A percentile compares a stretch with the other conserved stretches of the same genome.
Evolutionary conservation across 805 yeast genomes (phyloP).

Genomic region (Candida andamanensis): DNA sequence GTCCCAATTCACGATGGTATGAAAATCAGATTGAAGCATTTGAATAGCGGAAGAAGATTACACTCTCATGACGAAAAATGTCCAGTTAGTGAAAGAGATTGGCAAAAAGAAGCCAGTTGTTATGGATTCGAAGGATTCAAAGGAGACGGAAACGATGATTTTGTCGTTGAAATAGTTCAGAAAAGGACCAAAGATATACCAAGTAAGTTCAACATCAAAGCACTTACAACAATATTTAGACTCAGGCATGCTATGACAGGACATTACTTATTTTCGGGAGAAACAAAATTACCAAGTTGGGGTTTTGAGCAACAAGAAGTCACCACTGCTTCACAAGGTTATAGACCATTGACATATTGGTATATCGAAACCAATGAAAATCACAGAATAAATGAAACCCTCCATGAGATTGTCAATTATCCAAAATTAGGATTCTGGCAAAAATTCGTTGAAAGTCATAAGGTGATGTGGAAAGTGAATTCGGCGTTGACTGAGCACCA

Average conservation of each 20-base stretch:
- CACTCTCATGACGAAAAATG: conserved; percentile 83
- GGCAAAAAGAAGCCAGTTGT: conserved; percentile 79
- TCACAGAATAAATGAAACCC: conserved; percentile 31
- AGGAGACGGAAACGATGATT: conserved; percentile 85
- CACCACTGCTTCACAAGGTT: conserved; percentile 70
- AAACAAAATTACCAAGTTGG: conserved; percentile 73
- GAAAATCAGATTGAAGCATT: conserved; percentile 64
- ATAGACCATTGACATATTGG: conserved; percentile 58
- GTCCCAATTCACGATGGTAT: conserved; percentile 62
- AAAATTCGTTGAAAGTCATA: conserved; percentile 62
- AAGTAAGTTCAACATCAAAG: conserved; percentile 53
- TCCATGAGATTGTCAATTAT: conserved; percentile 38
- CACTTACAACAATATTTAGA: conserved; percentile 67
- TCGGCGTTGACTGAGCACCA: conserved; percentile 65
- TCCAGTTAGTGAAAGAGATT: conserved; percentile 69
- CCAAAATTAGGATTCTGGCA: conserved; percentile 47
- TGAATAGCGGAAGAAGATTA: conserved; percentile 55
- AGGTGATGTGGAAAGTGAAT: conserved; percentile 75
- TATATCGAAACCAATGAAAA: conserved; percentile 68
- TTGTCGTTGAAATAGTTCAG: conserved; percentile 66
- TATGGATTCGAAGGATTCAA: conserved; percentile 73
- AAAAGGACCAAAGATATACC: conserved; percentile 44
- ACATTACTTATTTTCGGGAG: conserved; percentile 71
- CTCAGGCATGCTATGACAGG: conserved; percentile 78
- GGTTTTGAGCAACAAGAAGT: conserved; percentile 84